Evolutionary conservation across 176 grass and related monocot species (phyloP).

Genomic region (Musa troglodytarum): DNA sequence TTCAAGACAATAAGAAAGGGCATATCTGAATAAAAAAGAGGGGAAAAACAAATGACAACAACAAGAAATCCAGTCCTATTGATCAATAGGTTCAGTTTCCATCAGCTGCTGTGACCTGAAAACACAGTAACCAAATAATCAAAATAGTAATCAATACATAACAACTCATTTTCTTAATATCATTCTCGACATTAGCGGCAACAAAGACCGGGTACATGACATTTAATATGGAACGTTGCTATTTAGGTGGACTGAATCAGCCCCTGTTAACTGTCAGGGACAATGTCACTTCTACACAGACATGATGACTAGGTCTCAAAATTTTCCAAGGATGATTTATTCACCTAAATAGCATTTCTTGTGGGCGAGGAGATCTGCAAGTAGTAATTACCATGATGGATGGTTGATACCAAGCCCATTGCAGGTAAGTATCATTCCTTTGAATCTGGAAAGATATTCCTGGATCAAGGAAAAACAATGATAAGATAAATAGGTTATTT

Average conservation of each 20-base stretch:
- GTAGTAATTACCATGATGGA: conserved; percentile 11
- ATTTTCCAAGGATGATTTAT: neutral
- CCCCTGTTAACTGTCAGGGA: neutral
- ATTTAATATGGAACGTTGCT: neutral
- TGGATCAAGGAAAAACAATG: conserved; percentile 25
- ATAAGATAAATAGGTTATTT: neutral
- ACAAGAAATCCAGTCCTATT: neutral
- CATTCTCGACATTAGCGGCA: neutral
- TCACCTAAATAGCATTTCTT: neutral
- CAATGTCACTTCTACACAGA: neutral
- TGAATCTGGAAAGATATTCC: conserved; percentile 81
- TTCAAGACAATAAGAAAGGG: neutral
- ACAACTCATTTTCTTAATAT: neutral
- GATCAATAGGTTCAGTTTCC: neutral
- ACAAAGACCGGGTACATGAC: neutral
- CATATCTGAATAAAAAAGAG: neutral
- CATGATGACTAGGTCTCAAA: neutral
- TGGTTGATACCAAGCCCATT: conserved; percentile 71
- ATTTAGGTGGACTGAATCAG: neutral
- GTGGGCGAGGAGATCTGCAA: neutral
- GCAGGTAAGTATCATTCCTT: conserved; percentile 80
- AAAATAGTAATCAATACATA: neutral
- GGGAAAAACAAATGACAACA: neutral
- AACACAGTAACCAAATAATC: neutral
- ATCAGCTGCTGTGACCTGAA: conserved; percentile 6